These are phyloP conservation scores for Balakata baccata DNA, from an alignment of 345 rosid genomes.

Conservation along the genomic window DNA sequence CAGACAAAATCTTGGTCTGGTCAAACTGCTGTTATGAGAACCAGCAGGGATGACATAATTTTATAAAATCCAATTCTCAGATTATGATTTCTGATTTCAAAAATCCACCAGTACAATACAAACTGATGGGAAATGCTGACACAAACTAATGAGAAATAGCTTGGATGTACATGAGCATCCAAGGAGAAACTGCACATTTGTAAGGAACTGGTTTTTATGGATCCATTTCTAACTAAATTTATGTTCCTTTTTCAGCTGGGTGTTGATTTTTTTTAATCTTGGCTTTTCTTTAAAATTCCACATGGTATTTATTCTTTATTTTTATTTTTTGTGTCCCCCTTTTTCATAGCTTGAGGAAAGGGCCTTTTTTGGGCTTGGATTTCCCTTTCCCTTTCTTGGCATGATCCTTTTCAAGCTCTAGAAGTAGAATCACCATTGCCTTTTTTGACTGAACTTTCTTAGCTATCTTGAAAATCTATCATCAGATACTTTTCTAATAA, in stretches of 20 bases:
- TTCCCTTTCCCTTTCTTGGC: constrained; percentile 45
- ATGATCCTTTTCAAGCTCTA: constrained; percentile 31
- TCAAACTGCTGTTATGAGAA: constrained; percentile 22
- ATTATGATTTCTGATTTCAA: background rate
- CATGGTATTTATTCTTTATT: background rate
- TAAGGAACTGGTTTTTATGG: constrained; percentile 22
- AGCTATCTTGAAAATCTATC: constrained; percentile 5
- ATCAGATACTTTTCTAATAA: constrained; percentile 27
- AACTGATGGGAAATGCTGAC: constrained; percentile 17
- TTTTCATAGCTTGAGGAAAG: constrained; percentile 27
- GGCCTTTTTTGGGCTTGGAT: constrained; percentile 37
- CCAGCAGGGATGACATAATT: constrained; percentile 8
- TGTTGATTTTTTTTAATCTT: no score
- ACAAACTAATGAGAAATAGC: constrained; percentile 3
- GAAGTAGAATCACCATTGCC: constrained; percentile 13
- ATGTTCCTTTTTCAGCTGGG: constrained; percentile 38
- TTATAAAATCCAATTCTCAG: background rate
- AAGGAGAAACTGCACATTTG: constrained; percentile 8
- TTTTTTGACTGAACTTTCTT: constrained; percentile 48
- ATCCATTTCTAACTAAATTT: constrained; percentile 36
- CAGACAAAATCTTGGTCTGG: constrained; percentile 48
- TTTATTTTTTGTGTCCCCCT: constrained; percentile 16
- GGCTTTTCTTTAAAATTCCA: no score
- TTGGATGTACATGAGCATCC: constrained; percentile 27
- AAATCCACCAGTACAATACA: background rate